Evolutionary conservation across 371 early-diverging fungal species (phyloP).

Genomic region (Caulochytrium protostelioides): DNA sequence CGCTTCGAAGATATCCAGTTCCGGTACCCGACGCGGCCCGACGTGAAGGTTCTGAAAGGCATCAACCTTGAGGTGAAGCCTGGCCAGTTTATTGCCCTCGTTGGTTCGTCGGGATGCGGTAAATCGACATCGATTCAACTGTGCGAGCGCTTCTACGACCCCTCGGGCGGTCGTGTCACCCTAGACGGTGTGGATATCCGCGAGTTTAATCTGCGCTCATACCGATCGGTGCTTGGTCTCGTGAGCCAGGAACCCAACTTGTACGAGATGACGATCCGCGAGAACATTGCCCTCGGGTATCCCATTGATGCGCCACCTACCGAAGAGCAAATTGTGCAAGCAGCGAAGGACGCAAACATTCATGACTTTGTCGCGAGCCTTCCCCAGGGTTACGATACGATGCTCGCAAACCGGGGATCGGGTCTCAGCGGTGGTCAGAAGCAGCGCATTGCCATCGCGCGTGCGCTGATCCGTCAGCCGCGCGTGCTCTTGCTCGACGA

Average conservation of each 20-base stretch:
- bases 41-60: constrained; percentile 50
- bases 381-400: constrained; percentile 47
- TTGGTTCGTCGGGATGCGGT: constrained; percentile 64
- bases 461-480: constrained; percentile 24
- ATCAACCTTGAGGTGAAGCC: constrained; percentile 45
- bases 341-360: constrained; percentile 45
- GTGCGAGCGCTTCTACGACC: constrained; percentile 72
- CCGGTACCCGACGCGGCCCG: constrained; percentile 59
- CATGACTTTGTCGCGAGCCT: constrained; percentile 47
- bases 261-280: constrained; percentile 51
- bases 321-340: constrained; percentile 24
- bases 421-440: too few relatives aligned
- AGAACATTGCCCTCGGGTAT: constrained; percentile 53
- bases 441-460: constrained; percentile 30
- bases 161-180: constrained; percentile 17
- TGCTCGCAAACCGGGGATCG: too few relatives aligned
- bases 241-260: constrained; percentile 74
- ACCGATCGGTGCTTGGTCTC: constrained; percentile 50
- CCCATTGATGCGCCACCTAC: constrained; percentile 5
- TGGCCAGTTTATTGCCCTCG: constrained; percentile 65
- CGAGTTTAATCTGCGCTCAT: constrained; percentile 28
- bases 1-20: constrained; percentile 32
- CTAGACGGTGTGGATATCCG: constrained; percentile 45
- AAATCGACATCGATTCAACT: constrained; percentile 65
- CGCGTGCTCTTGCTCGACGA: constrained; percentile 28